phyloP scores from a whole-genome alignment of 2,329 filamentous ascomycete genomes.

The Knufia petricola region DNA sequence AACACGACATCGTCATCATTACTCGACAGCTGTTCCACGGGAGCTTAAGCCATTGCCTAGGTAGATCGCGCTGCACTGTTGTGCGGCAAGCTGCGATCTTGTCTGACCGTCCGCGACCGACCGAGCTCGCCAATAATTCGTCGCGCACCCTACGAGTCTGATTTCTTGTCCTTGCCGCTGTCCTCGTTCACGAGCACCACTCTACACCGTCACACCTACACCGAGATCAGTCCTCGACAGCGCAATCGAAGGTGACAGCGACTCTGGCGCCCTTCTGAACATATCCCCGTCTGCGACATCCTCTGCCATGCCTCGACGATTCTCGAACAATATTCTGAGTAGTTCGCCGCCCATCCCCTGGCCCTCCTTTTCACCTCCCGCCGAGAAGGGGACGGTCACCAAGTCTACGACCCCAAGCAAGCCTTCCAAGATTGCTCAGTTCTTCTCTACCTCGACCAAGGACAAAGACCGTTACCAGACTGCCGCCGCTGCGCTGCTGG shows the following conservation, averaged over 20 bases:
- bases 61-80: not conserved
- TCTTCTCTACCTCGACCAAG: constrained; percentile 76
- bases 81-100: not conserved
- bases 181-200: too few species aligned
- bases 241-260: not conserved
- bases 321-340: constrained; percentile 49
- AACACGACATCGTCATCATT: constrained; percentile 6
- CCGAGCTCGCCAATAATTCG: too few species aligned
- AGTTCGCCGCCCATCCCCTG: constrained; percentile 41
- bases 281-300: not conserved
- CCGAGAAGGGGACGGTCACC: constrained; percentile 40
- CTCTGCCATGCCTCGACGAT: constrained; percentile 52
- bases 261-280: not conserved
- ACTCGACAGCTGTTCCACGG: not conserved
- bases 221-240: not conserved
- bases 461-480: constrained; percentile 50
- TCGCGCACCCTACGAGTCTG: too few species aligned
- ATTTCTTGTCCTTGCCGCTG: too few species aligned
- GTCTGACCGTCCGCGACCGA: not conserved
- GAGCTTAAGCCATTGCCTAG: not conserved
- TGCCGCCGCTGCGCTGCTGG: constrained; percentile 53
- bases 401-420: constrained; percentile 47
- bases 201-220: not conserved
- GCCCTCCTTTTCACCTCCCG: constrained; percentile 40
- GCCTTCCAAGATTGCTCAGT: constrained; percentile 66